Base-by-base conservation (phyloP, 306 rosid genomes). In the Vigna nakashimae region DNA sequence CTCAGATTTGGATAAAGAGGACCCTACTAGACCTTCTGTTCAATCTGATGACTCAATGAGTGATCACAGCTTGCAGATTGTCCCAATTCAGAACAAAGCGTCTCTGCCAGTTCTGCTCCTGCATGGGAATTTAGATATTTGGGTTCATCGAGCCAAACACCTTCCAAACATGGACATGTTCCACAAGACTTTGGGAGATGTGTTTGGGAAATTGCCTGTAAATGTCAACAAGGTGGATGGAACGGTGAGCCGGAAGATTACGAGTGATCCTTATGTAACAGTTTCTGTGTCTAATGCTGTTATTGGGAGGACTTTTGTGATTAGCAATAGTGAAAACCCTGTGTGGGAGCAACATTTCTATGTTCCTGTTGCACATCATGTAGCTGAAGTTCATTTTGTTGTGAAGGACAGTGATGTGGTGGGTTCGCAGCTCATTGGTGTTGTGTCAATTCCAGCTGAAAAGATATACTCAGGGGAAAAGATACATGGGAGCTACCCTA, bases 81-180 rank as follows among this genome's bases (percentile, higher is more conserved):
- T 95, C 74, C 96, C 97, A 2, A 71, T 40, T 40, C 90, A 79
- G 71, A 13, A 32, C 74, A 88, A 86, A 88, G 91, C 84, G 43
- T 95, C 99, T 24, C 88, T 92, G 73, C 92, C 77, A 74, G 88
- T 84, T 58, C 75, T 92, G 81, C 98, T 95, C 22, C 77, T 95
- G 26, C 99, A 92, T 85, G 99, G 99, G 67, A 87, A 85, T 87
- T 86, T 95, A 38, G 99, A 95, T 83, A 95, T 95, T 64, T 90
- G 91, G 87, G 80, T 95, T 59, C 80, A 85, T 72, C 84, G 76
- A 45, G 99, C 99, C 16, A 82, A 51, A 30, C 81, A 91, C 79
- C 97, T 95, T 83, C 99, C 99, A 5, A 95, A 95, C 79, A 87
- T 92, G 98, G 99, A 95, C 85, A 91, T 91, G 98, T 95, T 95